Evolutionary conservation across 1,284 basidiomycete species (phyloP).

Genomic region (Tilletia walkeri): DNA sequence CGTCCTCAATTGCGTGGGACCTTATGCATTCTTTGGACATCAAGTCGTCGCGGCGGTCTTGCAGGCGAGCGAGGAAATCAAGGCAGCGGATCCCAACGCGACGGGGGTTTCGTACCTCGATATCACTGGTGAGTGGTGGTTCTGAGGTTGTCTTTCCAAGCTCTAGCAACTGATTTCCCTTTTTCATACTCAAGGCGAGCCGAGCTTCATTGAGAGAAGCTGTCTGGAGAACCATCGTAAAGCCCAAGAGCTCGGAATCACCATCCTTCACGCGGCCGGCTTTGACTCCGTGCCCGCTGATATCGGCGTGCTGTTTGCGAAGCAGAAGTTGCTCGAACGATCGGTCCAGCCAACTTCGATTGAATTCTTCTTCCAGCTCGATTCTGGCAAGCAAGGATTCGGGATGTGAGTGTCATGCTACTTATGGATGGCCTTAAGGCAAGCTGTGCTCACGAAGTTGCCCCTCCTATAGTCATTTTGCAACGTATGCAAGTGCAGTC

Average conservation of each 20-base stretch:
- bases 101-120: not conserved
- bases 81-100: not conserved
- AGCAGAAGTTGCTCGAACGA: slow-evolving; percentile 11
- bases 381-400: slow-evolving; percentile 12
- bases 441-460: not conserved
- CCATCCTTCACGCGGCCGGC: not conserved
- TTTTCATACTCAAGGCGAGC: slow-evolving; percentile 5
- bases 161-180: no score
- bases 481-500: slow-evolving; percentile 29
- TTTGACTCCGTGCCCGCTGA: slow-evolving; percentile 12
- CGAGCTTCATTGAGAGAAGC: slow-evolving; percentile 1
- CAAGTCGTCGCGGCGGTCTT: not conserved
- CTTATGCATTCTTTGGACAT: slow-evolving; percentile 4
- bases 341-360: slow-evolving; percentile 21
- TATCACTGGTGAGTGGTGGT: slow-evolving; percentile 9
- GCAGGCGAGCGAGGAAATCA: slow-evolving; percentile 11
- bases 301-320: slow-evolving; percentile 18
- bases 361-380: slow-evolving; percentile 25
- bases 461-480: slow-evolving; percentile 19
- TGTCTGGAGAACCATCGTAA: slow-evolving; percentile 7
- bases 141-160: no score
- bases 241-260: slow-evolving; percentile 13
- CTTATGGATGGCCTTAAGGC: no score
- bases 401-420: slow-evolving; percentile 18
- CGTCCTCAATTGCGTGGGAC: not conserved